phyloP scores from a whole-genome alignment of 2,329 filamentous ascomycete species.

The Penicillium sp. region DNA sequence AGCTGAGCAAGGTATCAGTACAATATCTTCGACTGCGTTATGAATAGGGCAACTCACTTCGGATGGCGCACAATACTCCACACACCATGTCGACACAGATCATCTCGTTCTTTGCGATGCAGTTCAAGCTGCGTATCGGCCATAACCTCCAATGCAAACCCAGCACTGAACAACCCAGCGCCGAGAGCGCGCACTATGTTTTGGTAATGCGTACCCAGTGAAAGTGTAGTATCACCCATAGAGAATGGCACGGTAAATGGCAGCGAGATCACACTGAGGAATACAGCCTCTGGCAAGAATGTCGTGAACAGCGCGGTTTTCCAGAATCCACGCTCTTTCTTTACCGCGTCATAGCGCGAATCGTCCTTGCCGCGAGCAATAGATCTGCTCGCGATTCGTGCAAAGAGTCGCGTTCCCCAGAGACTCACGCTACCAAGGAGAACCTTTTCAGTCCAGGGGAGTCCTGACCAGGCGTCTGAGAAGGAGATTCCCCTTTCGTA shows the following conservation, averaged over 20 bases:
- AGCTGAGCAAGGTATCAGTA: conserved; percentile 38
- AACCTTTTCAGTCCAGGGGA: conserved; percentile 53
- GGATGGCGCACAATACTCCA: conserved; percentile 59
- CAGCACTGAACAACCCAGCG: conserved; percentile 54
- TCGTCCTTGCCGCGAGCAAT: conserved; percentile 52
- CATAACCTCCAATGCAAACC: conserved; percentile 52
- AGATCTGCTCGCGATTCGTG: conserved; percentile 49
- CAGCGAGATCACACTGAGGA: conserved; percentile 53
- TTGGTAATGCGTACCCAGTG: conserved; percentile 23
- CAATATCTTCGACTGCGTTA: neutral
- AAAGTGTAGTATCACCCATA: conserved; percentile 24
- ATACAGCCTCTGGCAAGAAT: conserved; percentile 55
- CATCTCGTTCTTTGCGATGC: conserved; percentile 44
- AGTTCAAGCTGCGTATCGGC: conserved; percentile 54
- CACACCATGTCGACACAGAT: conserved; percentile 53
- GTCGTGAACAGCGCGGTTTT: conserved; percentile 50
- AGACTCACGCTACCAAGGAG: conserved; percentile 53
- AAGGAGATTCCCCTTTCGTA: conserved; percentile 45
- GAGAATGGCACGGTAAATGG: conserved; percentile 55
- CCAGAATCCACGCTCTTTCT: conserved; percentile 54
- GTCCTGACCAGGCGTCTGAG: conserved; percentile 43
- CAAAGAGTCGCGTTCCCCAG: conserved; percentile 55
- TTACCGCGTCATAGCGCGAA: conserved; percentile 50
- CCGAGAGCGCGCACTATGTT: conserved; percentile 39
- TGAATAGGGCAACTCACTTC: conserved; percentile 47